These are phyloP conservation scores for Melastoma malabathricum DNA, from an alignment of 345 rosid genomes.

Conservation along the genomic window DNA sequence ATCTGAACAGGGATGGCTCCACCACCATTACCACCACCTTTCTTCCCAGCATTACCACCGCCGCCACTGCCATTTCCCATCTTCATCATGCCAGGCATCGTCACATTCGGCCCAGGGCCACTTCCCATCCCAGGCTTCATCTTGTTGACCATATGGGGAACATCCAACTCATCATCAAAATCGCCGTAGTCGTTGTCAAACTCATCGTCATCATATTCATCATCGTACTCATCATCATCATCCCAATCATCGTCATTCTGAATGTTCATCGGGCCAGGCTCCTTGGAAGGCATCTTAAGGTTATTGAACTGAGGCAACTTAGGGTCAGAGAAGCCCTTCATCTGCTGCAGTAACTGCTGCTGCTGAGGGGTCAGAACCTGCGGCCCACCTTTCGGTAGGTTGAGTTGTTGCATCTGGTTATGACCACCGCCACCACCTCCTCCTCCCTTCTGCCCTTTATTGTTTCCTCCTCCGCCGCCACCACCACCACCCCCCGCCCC, in stretches of 20 bases:
- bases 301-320: conserved; percentile 54
- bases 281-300: conserved; percentile 35
- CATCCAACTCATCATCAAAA: conserved; percentile 43
- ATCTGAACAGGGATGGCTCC: conserved; percentile 32
- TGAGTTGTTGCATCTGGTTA: conserved; percentile 2
- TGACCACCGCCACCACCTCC: conserved; percentile 15
- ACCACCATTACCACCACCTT: conserved; percentile 29
- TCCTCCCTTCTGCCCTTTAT: conserved; percentile 13
- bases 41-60: conserved; percentile 25
- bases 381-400: conserved; percentile 25
- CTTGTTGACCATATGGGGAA: conserved; percentile 26
- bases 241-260: conserved; percentile 41
- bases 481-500: conserved; percentile 33
- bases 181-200: conserved; percentile 41
- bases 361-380: conserved; percentile 6
- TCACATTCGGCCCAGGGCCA: conserved; percentile 23
- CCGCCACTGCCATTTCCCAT: conserved; percentile 17
- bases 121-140: conserved; percentile 42
- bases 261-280: conserved; percentile 30
- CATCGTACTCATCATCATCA: conserved; percentile 43
- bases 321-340: conserved; percentile 58
- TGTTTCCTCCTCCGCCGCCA: conserved; percentile 10
- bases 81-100: conserved; percentile 30
- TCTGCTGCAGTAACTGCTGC: conserved; percentile 36
- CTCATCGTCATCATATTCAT: conserved; percentile 35